Evolutionary conservation across 257 asterid species (phyloP).

Genomic region (Nicotiana otophora): DNA sequence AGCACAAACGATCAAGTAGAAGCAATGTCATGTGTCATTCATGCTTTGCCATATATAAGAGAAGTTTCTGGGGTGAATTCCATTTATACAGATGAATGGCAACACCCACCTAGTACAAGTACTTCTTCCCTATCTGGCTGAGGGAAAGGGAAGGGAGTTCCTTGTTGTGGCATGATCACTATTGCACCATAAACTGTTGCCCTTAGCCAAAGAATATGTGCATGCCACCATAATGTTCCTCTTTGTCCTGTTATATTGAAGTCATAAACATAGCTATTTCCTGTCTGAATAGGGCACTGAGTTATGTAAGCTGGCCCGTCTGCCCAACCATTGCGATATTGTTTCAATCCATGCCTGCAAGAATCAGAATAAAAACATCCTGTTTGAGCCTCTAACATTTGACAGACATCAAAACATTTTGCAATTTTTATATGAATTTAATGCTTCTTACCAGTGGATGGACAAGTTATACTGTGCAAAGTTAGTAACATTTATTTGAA

Average conservation of each 20-base stretch:
- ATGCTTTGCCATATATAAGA: neutral
- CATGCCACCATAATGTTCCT: slow-evolving; percentile 52
- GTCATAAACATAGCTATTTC: slow-evolving; percentile 37
- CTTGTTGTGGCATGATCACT: slow-evolving; percentile 50
- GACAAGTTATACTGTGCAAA: slow-evolving; percentile 66
- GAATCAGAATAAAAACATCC: neutral
- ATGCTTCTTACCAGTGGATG: slow-evolving; percentile 45
- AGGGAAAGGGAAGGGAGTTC: slow-evolving; percentile 49
- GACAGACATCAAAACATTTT: neutral
- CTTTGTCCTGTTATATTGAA: slow-evolving; percentile 40
- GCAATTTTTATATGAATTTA: neutral
- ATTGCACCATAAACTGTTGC: slow-evolving; percentile 69
- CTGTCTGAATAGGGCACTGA: slow-evolving; percentile 62
- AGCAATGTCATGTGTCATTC: neutral
- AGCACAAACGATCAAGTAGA: neutral
- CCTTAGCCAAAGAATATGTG: slow-evolving; percentile 62
- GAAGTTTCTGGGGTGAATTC: neutral
- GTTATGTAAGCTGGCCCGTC: slow-evolving; percentile 59
- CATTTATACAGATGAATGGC: neutral
- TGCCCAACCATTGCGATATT: slow-evolving; percentile 48
- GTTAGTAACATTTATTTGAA: slow-evolving; percentile 54
- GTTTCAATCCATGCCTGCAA: slow-evolving; percentile 66
- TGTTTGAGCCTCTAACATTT: neutral
- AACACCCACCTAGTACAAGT: slow-evolving; percentile 39
- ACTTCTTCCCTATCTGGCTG: slow-evolving; percentile 45